Evolutionary conservation across 768 basidiomycete species (phyloP), one percentile per base, ranked within the genome.

Genomic region (Mycena haematopus): DNA sequence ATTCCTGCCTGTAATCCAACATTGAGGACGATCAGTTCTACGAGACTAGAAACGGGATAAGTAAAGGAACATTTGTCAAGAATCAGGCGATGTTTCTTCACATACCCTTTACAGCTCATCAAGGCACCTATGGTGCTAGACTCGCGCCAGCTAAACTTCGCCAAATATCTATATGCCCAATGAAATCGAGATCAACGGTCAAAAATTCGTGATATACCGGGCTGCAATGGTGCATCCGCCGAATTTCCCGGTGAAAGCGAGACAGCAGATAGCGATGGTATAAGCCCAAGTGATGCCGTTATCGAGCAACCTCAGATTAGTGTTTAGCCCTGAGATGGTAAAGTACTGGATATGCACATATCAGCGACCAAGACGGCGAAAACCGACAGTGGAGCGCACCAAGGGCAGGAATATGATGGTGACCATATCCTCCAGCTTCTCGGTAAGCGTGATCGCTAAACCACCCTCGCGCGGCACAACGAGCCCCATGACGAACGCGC

Each of bases 381-480:
- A 53, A 19, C 21, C 22, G 57, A 15, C 36, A 33, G 1, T 40
- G n/a, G 54, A 11, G 74, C 81, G 63, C 70, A 93, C 92, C 53
- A 96, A 78, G 4, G 95, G 95, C 14, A 97, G 77, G 76, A 97
- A 96, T 46, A 96, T 87, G 62, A 96, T 89, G 0, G 92, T 77
- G 2, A 96, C 92, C 84, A 96, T 88, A 76, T 98, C 96, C 76
- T 99, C 97, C n/a, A 99, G 78, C 71, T 96, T 98, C 69, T 96
- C 93, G 0, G 93, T 95, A n/a, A 99, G 78, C 0, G 88, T 81
- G 54, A 95, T 92, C 0, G 91, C 86, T 36, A 99, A 86, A 3
- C 91, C 91, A 3, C 93, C 92, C 69, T 95, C 90, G 29, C 94
- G 86, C 2, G 97, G 96, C 9, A 98, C 89, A 58, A 90, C 84